Base-by-base conservation (phyloP, 768 basidiomycete genomes). In the Leucosporidium yakuticum region DNA sequence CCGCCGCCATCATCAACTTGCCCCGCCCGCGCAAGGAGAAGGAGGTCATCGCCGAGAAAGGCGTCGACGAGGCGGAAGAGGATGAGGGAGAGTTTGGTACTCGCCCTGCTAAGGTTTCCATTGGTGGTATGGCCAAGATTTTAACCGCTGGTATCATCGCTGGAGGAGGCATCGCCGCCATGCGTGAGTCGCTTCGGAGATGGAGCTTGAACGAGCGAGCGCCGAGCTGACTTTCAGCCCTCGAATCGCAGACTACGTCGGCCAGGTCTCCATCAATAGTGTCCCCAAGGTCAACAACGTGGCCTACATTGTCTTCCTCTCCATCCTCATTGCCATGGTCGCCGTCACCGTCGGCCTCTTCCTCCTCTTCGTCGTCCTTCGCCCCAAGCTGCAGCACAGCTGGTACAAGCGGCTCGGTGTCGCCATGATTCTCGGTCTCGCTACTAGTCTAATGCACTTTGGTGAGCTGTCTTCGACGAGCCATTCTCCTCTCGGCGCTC, bases 341-440 rank as follows among this genome's bases (percentile, higher is more conserved):
- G 67, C 67, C 49, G 70, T 71, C 19, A 50, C 67, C 11, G 34
- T 60, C 29, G 70, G 67, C 8, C 70, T 71, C 21, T 71, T 63
- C 61, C 68, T 68, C 23, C 64, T 71, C 34, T 71, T 71, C 53
- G 70, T 68, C 58, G 58, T 71, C n/a, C 65, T 71, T 27, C 67
- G 70, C 14, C 70, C 70, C 15, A 68, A 68, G 53, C 62, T 71
- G 12, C 49, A 68, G 58, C 70, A 71, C 61, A 50, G 47, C 1
- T 68, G 67, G 67, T 65, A 63, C 64, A 71, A 71, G 62, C 67
- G 67, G 2, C 7, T 63, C 25, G 56, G 62, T n/a, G 67, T 71
- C 27, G 70, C 70, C 4, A 65, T 59, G 57, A 47, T 71, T 21
- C 61, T 71, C 51, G 70, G 51, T 6, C 53, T 65, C 27, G 70